phyloP scores from a whole-genome alignment of 2,329 filamentous ascomycete species.

The Paraphoma chrysanthemicola region DNA sequence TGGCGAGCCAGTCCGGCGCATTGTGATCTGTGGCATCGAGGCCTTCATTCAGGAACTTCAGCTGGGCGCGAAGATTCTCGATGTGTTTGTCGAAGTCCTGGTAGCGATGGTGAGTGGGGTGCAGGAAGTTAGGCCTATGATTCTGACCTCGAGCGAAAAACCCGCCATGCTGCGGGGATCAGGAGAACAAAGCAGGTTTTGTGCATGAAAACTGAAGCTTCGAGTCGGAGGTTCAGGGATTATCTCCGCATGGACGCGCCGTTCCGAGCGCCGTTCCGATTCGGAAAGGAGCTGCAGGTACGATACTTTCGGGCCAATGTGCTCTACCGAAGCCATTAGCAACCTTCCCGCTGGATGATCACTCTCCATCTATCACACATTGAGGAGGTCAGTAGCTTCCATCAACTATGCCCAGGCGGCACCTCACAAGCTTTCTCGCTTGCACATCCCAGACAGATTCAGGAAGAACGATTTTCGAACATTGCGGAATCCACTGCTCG shows the following conservation, averaged over 20 bases:
- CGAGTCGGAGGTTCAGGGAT: background rate
- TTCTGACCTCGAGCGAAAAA: slow-evolving; percentile 37
- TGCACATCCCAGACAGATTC: no score
- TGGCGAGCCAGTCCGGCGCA: slow-evolving; percentile 45
- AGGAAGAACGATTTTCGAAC: no score
- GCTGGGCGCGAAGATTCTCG: slow-evolving; percentile 34
- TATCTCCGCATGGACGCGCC: background rate
- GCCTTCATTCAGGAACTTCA: slow-evolving; percentile 37
- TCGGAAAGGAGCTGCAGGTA: slow-evolving; percentile 2
- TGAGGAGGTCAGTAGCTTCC: no score
- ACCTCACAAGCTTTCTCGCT: no score
- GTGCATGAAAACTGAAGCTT: background rate
- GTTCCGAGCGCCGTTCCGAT: slow-evolving; percentile 1
- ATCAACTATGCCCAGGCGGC: no score
- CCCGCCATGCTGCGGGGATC: slow-evolving; percentile 26
- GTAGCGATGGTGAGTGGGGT: slow-evolving; percentile 15
- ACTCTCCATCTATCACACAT: no score
- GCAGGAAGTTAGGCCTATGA: slow-evolving; percentile 2
- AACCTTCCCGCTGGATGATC: no score
- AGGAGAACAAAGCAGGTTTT: background rate
- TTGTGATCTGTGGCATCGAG: slow-evolving; percentile 45
- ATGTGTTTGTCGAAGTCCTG: slow-evolving; percentile 44
- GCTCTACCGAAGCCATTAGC: no score
- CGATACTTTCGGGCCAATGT: background rate
- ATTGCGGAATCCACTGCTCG: no score